Conservation (phyloP, 1,284 basidiomycete species). For the Moesziomyces sp. region DNA sequence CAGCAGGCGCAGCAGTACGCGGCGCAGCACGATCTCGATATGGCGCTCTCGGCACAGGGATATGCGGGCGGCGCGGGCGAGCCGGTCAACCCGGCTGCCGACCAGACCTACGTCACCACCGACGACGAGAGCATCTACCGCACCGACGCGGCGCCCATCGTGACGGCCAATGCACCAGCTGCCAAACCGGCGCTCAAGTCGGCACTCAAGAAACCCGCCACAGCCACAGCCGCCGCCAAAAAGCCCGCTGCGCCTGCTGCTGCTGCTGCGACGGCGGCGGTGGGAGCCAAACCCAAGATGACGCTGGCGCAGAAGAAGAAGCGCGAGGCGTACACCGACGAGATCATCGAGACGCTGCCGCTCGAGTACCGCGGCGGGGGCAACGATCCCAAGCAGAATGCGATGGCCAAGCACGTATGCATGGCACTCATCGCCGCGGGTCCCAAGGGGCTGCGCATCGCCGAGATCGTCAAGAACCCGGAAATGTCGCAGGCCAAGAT, state of each 20-base stretch:
- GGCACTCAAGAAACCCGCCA: slow-evolving; percentile 38
- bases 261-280: neutral
- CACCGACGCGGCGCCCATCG: slow-evolving; percentile 20
- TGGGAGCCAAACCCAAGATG: slow-evolving; percentile 74
- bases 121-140: slow-evolving; percentile 53
- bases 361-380: slow-evolving; percentile 82
- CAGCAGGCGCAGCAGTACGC: slow-evolving; percentile 49
- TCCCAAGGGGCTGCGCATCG: slow-evolving; percentile 68
- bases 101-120: slow-evolving; percentile 64
- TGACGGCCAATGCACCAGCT: slow-evolving; percentile 1
- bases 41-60: slow-evolving; percentile 15
- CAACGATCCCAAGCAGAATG: slow-evolving; percentile 74
- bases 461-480: slow-evolving; percentile 81
- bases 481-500: slow-evolving; percentile 87
- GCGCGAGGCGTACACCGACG: slow-evolving; percentile 64
- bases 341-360: slow-evolving; percentile 81
- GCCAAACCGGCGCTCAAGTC: slow-evolving; percentile 40
- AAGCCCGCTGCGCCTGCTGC: slow-evolving; percentile 17
- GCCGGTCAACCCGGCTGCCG: slow-evolving; percentile 33
- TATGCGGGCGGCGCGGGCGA: neutral
- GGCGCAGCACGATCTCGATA: slow-evolving; percentile 33
- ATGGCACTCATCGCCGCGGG: slow-evolving; percentile 60
- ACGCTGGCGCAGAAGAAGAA: slow-evolving; percentile 82
- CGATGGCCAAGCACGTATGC: slow-evolving; percentile 59
- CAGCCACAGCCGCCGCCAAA: slow-evolving; percentile 16